Evolutionary conservation across 208 protist genomes (phyloP).

Genomic region (Leishmania amazonensis): DNA sequence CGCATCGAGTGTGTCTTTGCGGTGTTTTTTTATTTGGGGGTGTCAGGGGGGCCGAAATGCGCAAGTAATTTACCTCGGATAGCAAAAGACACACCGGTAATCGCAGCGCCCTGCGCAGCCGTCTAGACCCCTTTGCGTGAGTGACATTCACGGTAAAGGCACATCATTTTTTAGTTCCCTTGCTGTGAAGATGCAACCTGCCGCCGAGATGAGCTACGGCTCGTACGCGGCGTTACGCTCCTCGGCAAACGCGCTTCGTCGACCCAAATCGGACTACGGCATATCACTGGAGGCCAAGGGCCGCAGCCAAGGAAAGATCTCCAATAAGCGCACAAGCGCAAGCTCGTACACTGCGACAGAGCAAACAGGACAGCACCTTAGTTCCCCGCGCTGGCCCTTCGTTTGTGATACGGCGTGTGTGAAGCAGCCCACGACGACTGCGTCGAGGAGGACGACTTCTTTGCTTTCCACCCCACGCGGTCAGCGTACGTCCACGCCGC

Average conservation of each 20-base stretch:
- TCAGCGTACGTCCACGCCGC: not conserved
- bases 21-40: not conserved
- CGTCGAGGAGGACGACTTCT: not conserved
- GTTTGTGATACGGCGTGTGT: not conserved
- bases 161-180: not conserved
- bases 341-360: not conserved
- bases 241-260: not conserved
- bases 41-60: too few species aligned
- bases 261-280: constrained; percentile 21
- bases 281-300: constrained; percentile 5
- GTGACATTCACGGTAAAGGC: not conserved
- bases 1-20: not conserved
- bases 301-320: not conserved
- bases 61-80: too few species aligned
- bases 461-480: not conserved
- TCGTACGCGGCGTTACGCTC: not conserved
- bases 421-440: not conserved
- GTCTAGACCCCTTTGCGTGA: not conserved
- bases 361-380: not conserved
- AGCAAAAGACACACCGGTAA: not conserved
- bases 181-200: not conserved
- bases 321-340: not conserved
- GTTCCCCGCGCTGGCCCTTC: not conserved
- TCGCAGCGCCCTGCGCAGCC: not conserved
- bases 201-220: not conserved